These are phyloP conservation scores for Nematocida sp. DNA, from an alignment of 371 early-diverging fungal species.

Conservation along the genomic window DNA sequence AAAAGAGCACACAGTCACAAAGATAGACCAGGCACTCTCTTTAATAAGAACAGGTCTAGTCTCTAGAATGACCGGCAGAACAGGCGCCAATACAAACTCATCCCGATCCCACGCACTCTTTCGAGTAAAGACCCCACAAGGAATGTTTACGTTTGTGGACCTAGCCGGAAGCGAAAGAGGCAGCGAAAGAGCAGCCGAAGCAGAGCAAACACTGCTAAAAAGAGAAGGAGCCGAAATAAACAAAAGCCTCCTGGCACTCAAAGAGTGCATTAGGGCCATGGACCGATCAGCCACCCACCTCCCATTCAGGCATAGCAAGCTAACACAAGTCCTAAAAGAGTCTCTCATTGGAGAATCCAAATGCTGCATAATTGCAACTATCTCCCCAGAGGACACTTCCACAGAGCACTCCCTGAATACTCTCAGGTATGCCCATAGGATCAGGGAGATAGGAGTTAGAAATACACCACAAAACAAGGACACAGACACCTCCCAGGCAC, in stretches of 20 bases:
- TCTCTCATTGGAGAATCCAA: conserved; percentile 82
- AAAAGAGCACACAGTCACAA: conserved; percentile 66
- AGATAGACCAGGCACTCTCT: conserved; percentile 71
- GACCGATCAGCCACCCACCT: conserved; percentile 72
- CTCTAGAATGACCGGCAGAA: conserved; percentile 55
- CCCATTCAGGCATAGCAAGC: conserved; percentile 89
- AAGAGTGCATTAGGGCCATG: conserved; percentile 84
- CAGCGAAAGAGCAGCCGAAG: conserved; percentile 67
- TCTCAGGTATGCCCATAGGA: conserved; percentile 75
- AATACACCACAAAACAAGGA: not conserved
- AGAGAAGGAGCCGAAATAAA: conserved; percentile 68
- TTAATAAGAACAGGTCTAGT: conserved; percentile 73
- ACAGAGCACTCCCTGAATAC: conserved; percentile 90
- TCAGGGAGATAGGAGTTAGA: conserved; percentile 40
- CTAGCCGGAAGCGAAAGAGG: conserved; percentile 63
- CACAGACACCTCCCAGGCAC: too few relatives aligned
- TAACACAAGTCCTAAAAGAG: conserved; percentile 84
- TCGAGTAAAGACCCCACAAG: conserved; percentile 67
- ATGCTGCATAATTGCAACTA: conserved; percentile 94
- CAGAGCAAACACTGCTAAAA: conserved; percentile 69
- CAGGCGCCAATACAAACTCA: conserved; percentile 45
- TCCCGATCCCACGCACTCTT: conserved; percentile 64
- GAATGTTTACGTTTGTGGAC: conserved; percentile 67
- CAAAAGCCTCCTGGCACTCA: conserved; percentile 64
- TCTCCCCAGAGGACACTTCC: conserved; percentile 62